Evolutionary conservation across 805 yeast genomes (phyloP).

Genomic region (Starmerella bombi): DNA sequence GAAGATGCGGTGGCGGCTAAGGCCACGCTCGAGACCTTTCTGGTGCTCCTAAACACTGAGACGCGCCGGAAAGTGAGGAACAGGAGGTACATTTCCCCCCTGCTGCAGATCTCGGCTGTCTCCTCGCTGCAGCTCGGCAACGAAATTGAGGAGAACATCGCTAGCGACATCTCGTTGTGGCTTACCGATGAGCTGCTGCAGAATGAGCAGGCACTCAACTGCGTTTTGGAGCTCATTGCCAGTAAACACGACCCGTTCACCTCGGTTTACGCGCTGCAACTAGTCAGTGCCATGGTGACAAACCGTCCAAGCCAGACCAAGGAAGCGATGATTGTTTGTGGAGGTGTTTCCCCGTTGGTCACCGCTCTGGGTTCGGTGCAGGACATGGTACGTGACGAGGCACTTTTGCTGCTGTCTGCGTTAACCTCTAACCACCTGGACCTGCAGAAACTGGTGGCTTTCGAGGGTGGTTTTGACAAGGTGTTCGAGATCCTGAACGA

Average conservation of each 20-base stretch:
- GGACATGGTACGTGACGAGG: constrained; percentile 78
- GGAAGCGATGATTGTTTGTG: constrained; percentile 61
- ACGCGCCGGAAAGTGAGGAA: constrained; percentile 17
- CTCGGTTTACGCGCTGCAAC: constrained; percentile 66
- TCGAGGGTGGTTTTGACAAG: constrained; percentile 80
- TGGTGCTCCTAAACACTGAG: constrained; percentile 61
- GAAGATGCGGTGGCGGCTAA: constrained; percentile 57
- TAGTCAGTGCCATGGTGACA: constrained; percentile 69
- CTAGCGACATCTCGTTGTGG: constrained; percentile 81
- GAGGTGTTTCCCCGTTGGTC: constrained; percentile 69
- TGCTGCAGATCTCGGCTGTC: constrained; percentile 43
- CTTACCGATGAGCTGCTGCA: constrained; percentile 87
- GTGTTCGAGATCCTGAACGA: constrained; percentile 65
- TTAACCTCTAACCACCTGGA: constrained; percentile 69
- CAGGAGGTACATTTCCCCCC: constrained; percentile 24
- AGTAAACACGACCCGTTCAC: constrained; percentile 56
- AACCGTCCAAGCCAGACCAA: constrained; percentile 64
- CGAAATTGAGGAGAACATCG: constrained; percentile 37
- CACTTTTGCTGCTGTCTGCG: constrained; percentile 69
- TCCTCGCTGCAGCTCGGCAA: constrained; percentile 51
- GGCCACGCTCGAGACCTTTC: constrained; percentile 71
- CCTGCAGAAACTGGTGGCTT: constrained; percentile 85
- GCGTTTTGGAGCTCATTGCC: constrained; percentile 36
- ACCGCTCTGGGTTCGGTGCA: constrained; percentile 45
- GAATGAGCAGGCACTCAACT: constrained; percentile 34